Evolutionary conservation across 1,284 basidiomycete genomes (phyloP), one percentile per base, ranked within the genome.

Genomic region (Cryptococcus wingfieldii): DNA sequence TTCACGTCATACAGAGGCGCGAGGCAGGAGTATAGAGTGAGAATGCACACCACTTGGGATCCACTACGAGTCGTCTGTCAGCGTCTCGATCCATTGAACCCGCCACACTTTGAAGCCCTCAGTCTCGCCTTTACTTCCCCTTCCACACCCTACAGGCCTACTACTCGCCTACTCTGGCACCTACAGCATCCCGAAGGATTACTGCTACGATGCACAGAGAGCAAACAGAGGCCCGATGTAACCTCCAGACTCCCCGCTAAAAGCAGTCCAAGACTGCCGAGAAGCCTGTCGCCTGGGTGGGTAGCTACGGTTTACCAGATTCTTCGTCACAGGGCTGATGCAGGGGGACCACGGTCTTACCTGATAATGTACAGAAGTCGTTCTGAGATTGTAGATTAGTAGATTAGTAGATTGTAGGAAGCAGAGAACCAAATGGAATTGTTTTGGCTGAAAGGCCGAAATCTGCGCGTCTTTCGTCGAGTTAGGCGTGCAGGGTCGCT

Each of bases 281-380:
- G 39, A 42, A 42, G n/a, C 10, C 31, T 34, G 38, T n/a, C 18
- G 37, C 16, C 38, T 38, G 48, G 48, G 48, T 50, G 48, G 48
- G 48, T 50, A 50, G 45, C 38, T n/a, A 9, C 48, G 48, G 48
- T 37, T 50, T 50, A 50, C 48, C 48, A 50, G 48, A 50, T 50
- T 31, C 38, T 38, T 50, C 48, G 25, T 50, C 48, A 50, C 38
- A 38, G 48, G 48, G 48, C 16, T 16, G 31, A 12, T 38, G 19
- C 8, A 34, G 34, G 31, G 19, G 16, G 38, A 14, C 8, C 7
- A 23, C 12, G 46, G 5, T 2, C 46, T 47, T 28, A 47, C 46
- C 46, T 47, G 6, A 27, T 31, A 6, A 47, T 46, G 18, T 23
- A 34, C 31, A 34, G 10, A 10, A 34, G 7, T 34, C 10, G 31